These are phyloP conservation scores for Eucalyptus curtisii DNA, from an alignment of 345 rosid genomes.

Conservation along the genomic window DNA sequence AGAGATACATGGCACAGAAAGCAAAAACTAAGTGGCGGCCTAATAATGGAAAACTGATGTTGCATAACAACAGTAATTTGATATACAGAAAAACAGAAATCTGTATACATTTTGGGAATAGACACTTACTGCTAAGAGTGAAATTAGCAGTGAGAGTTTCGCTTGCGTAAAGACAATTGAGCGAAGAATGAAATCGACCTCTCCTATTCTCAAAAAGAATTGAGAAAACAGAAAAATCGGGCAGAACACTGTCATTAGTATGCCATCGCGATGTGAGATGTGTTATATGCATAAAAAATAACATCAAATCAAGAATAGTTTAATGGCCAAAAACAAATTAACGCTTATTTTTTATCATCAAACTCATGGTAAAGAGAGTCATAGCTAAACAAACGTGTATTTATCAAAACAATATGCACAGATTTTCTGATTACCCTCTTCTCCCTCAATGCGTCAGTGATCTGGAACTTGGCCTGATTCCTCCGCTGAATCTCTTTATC, in stretches of 20 bases:
- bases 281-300: neutral
- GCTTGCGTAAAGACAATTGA: neutral
- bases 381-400: neutral
- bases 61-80: neutral
- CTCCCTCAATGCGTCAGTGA: conserved; percentile 32
- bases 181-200: neutral
- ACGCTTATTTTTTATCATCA: neutral
- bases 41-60: neutral
- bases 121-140: neutral
- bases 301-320: neutral
- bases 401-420: neutral
- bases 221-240: neutral
- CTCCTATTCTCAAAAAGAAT: neutral
- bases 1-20: neutral
- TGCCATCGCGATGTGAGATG: neutral
- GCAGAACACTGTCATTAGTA: neutral
- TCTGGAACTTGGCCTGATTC: conserved; percentile 20
- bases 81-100: neutral
- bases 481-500: conserved; percentile 47
- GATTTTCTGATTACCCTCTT: conserved; percentile 44
- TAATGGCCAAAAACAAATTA: neutral
- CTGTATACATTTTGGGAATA: neutral
- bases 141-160: neutral
- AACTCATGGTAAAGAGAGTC: neutral
- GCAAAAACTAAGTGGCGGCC: neutral